Conservation (phyloP, 2,329 filamentous ascomycete genomes). For the Ustilaginoidea virens region DNA sequence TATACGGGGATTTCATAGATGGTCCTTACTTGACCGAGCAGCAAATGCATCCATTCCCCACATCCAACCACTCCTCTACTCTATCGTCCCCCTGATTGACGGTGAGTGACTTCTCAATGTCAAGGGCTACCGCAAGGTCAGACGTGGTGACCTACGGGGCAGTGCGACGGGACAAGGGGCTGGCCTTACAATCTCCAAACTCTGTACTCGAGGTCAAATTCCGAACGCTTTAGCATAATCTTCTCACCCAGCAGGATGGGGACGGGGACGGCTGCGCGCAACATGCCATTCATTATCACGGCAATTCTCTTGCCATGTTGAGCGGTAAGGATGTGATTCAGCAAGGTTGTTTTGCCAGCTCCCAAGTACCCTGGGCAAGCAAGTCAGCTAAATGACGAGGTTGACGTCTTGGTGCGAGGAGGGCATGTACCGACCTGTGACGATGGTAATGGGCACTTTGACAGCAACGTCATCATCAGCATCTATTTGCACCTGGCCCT, state of each 20-base stretch:
- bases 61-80: conserved; percentile 87
- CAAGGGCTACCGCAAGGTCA: conserved; percentile 44
- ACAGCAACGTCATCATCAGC: conserved; percentile 30
- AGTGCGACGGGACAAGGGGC: too few relatives aligned
- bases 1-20: background rate
- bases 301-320: conserved; percentile 97
- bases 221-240: too few relatives aligned
- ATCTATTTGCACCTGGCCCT: conserved; percentile 18
- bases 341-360: conserved; percentile 83
- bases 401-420: too few relatives aligned
- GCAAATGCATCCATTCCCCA: conserved; percentile 94
- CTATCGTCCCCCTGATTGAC: conserved; percentile 71
- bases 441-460: conserved; percentile 73
- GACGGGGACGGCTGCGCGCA: background rate
- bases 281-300: conserved; percentile 76
- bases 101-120: conserved; percentile 92
- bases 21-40: conserved; percentile 77
- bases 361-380: conserved; percentile 81
- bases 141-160: too few relatives aligned
- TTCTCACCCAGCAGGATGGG: too few relatives aligned
- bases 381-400: too few relatives aligned
- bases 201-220: conserved; percentile 29
- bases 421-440: conserved; percentile 46
- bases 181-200: conserved; percentile 69
- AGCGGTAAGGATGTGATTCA: conserved; percentile 92